These are phyloP conservation scores for Vigna trinervia DNA, from an alignment of 306 rosid species.

Conservation along the genomic window DNA sequence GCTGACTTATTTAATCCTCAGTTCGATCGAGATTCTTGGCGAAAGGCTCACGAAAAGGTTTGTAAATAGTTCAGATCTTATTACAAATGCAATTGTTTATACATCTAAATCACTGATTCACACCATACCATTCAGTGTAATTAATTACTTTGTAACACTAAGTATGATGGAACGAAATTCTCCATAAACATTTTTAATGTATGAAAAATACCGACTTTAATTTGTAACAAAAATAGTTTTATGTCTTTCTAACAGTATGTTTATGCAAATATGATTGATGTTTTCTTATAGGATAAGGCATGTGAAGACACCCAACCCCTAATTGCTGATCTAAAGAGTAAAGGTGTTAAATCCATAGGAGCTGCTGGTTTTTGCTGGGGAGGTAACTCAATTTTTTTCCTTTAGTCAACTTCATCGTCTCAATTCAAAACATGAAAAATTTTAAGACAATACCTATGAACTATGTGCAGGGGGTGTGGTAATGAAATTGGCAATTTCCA, in stretches of 20 bases:
- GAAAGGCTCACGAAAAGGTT: constrained; percentile 55
- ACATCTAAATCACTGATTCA: background rate
- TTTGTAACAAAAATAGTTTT: too few relatives aligned
- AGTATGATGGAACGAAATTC: too few relatives aligned
- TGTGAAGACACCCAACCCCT: constrained; percentile 57
- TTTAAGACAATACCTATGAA: background rate
- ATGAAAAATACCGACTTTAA: too few relatives aligned
- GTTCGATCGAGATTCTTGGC: constrained; percentile 45
- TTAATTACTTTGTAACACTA: background rate
- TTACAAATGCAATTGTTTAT: background rate
- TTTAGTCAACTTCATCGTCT: background rate
- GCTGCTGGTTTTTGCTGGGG: constrained; percentile 80
- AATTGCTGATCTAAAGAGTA: constrained; percentile 60
- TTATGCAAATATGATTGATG: too few relatives aligned
- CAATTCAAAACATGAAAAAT: background rate
- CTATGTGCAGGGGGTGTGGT: constrained; percentile 56
- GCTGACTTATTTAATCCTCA: constrained; percentile 44
- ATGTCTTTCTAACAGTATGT: too few relatives aligned
- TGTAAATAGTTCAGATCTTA: constrained; percentile 28
- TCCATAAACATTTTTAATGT: too few relatives aligned
- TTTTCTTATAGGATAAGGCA: constrained; percentile 53
- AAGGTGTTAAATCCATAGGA: constrained; percentile 60
- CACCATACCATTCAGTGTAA: background rate
- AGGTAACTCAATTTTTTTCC: constrained; percentile 45
- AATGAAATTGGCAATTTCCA: constrained; percentile 46